Conservation (phyloP, 169 alveolate genomes). For the Plasmodium knowlesi region DNA sequence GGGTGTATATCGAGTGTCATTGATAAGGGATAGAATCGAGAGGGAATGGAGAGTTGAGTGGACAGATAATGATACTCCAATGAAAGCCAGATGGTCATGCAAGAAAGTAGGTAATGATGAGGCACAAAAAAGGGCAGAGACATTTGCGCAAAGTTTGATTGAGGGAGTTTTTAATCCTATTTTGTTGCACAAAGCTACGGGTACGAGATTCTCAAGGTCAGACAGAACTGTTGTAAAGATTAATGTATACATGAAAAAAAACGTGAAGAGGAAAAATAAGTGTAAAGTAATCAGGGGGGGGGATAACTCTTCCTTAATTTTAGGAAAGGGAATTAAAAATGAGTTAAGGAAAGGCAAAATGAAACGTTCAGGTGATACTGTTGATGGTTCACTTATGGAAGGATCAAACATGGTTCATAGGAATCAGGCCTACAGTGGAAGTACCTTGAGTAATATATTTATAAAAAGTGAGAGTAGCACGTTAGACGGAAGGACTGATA, state of each 20-base stretch:
- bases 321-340: neutral
- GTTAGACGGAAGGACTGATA: neutral
- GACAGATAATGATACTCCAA: slow-evolving; percentile 78
- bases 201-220: slow-evolving; percentile 78
- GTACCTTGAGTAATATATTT: neutral
- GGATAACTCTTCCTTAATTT: neutral
- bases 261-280: slow-evolving; percentile 14
- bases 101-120: slow-evolving; percentile 87
- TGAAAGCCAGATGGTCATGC: slow-evolving; percentile 88
- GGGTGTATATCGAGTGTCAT: slow-evolving; percentile 83
- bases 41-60: slow-evolving; percentile 88
- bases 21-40: slow-evolving; percentile 81
- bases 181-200: slow-evolving; percentile 86
- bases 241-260: slow-evolving; percentile 63
- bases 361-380: neutral
- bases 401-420: neutral
- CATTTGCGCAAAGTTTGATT: slow-evolving; percentile 84
- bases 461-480: neutral
- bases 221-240: slow-evolving; percentile 67
- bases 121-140: slow-evolving; percentile 84
- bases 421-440: neutral
- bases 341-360: neutral
- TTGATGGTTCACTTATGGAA: neutral
- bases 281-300: neutral
- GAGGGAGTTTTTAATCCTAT: slow-evolving; percentile 85